Percentiles rank a stretch among this genome's conserved stretches.
phyloP scores from a whole-genome alignment of 1,284 basidiomycete species.

The Trametes versicolor region DNA sequence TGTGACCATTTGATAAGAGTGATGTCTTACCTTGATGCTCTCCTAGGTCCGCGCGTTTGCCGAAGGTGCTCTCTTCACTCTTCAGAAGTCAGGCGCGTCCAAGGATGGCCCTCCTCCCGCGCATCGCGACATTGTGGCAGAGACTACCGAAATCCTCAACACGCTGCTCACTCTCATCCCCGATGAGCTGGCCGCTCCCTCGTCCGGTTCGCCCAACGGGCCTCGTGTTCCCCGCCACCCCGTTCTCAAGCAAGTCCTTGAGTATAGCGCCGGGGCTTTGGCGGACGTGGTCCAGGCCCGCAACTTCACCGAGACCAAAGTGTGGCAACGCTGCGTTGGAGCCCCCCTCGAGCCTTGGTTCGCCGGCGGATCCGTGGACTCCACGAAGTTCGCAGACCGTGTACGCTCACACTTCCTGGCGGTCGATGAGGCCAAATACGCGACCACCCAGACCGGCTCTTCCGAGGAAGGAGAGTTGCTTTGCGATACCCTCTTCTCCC shows the following conservation, averaged over 20 bases:
- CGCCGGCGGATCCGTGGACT: conserved; percentile 51
- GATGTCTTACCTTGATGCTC: conserved; percentile 12
- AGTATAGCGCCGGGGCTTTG: conserved; percentile 79
- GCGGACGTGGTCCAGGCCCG: conserved; percentile 82
- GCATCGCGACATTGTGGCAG: conserved; percentile 71
- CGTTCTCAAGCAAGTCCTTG: conserved; percentile 62
- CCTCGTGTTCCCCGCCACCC: conserved; percentile 58
- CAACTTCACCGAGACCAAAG: conserved; percentile 67
- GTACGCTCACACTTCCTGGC: conserved; percentile 81
- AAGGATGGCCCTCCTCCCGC: conserved; percentile 69
- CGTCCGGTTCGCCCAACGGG: conserved; percentile 55
- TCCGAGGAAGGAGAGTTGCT: conserved; percentile 87
- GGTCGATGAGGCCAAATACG: conserved; percentile 77
- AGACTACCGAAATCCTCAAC: conserved; percentile 65
- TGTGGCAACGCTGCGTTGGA: conserved; percentile 82
- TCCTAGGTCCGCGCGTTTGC: conserved; percentile 88
- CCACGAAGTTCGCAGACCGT: conserved; percentile 64
- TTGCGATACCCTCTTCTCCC: conserved; percentile 94
- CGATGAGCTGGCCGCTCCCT: conserved; percentile 53
- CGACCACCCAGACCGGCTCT: conserved; percentile 51
- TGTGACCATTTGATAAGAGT: conserved; percentile 3
- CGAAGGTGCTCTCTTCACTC: conserved; percentile 79
- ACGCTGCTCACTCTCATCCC: conserved; percentile 72
- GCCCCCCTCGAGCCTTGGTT: conserved; percentile 79
- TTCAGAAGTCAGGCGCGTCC: conserved; percentile 85